A percentile compares a stretch with the other conserved stretches of the same genome.
phyloP scores from a whole-genome alignment of 2,329 filamentous ascomycete species.

The Boeremia exigua region DNA sequence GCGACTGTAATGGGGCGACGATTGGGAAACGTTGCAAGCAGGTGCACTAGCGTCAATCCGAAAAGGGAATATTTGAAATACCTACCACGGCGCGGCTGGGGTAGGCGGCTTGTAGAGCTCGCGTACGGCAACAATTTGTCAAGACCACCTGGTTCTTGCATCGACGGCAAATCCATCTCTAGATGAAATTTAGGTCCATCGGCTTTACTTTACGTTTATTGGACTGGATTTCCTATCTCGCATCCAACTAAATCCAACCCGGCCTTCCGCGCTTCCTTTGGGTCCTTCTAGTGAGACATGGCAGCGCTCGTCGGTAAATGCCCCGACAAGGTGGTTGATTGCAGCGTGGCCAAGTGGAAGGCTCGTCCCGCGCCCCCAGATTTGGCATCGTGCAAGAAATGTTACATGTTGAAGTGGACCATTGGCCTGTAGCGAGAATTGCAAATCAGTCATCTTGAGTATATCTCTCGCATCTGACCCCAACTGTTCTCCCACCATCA shows the following conservation, averaged over 20 bases:
- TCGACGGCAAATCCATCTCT: conserved; percentile 2
- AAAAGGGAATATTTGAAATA: conserved; percentile 38
- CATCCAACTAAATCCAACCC: background rate
- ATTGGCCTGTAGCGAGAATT: conserved; percentile 10
- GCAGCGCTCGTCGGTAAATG: background rate
- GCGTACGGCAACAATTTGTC: conserved; percentile 27
- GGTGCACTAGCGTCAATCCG: conserved; percentile 26
- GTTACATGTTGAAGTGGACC: conserved; percentile 10
- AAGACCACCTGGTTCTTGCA: conserved; percentile 11
- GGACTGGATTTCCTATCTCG: conserved; percentile 6
- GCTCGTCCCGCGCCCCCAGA: background rate
- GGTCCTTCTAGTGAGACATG: background rate
- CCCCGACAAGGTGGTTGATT: background rate
- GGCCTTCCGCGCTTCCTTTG: background rate
- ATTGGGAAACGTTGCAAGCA: conserved; percentile 20
- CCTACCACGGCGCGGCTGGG: conserved; percentile 17
- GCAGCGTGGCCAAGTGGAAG: background rate
- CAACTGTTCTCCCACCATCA: background rate
- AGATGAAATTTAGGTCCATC: conserved; percentile 3
- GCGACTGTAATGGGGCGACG: conserved; percentile 2
- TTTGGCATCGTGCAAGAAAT: background rate
- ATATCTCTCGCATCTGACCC: conserved; percentile 20
- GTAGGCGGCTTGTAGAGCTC: conserved; percentile 4
- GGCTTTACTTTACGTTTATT: conserved; percentile 12
- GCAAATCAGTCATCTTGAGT: conserved; percentile 25